These are phyloP conservation scores for Papiliotrema fonsecae DNA, from an alignment of 1,284 basidiomycete species.

Conservation along the genomic window DNA sequence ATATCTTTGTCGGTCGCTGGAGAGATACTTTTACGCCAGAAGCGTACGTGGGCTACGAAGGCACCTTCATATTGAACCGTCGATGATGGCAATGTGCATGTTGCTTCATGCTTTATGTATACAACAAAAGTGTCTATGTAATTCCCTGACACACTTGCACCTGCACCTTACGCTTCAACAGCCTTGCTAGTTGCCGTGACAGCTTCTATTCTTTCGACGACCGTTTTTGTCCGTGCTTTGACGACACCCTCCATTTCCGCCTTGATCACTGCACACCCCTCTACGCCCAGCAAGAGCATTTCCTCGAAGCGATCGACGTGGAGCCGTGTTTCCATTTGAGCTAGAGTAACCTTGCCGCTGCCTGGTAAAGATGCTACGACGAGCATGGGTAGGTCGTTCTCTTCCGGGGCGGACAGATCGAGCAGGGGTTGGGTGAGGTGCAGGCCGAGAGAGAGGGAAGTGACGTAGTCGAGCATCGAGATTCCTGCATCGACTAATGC, in stretches of 20 bases:
- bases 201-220: conserved; percentile 52
- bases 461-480: conserved; percentile 83
- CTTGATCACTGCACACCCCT: conserved; percentile 73
- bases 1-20: conserved; percentile 47
- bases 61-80: conserved; percentile 48
- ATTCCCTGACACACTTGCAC: too few species aligned
- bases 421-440: conserved; percentile 65
- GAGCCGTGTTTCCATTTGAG: conserved; percentile 89
- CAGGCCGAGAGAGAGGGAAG: conserved; percentile 75
- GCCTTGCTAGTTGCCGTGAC: conserved; percentile 17
- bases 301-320: conserved; percentile 90
- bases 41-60: conserved; percentile 47
- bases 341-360: conserved; percentile 74
- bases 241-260: conserved; percentile 77
- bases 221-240: conserved; percentile 58
- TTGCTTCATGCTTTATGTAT: background rate
- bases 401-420: conserved; percentile 82
- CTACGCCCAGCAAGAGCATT: conserved; percentile 71
- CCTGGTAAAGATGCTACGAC: conserved; percentile 85
- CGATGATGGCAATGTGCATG: conserved; percentile 16
- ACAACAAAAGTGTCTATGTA: background rate
- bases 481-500: conserved; percentile 88
- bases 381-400: conserved; percentile 79
- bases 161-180: too few species aligned
- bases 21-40: conserved; percentile 47